Base-by-base conservation (phyloP, 768 basidiomycete species). In the Naganishia onofrii region DNA sequence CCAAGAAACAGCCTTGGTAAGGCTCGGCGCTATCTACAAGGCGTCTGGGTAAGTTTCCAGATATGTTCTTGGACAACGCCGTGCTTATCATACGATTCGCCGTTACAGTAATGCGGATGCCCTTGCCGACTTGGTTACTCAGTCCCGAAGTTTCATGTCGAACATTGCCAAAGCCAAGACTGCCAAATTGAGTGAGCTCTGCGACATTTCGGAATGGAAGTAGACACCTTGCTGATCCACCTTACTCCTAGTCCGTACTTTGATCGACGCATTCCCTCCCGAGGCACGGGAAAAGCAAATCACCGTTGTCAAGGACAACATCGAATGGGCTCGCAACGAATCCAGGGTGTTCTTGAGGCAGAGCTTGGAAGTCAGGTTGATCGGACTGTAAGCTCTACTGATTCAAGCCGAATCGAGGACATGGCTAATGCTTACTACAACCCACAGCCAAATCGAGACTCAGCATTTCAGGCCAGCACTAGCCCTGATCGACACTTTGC, bases 121-220 rank as follows among this genome's bases (percentile, higher is more conserved):
- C 21, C 84, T 98, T 2, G 91, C 93, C 12, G 87, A 92, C 67
- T 88, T 95, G 44, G 91, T 96, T 67, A 90, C 88, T 0, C 84
- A 89, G 31, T 92, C 91, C 0, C 84, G 93, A 58, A 84, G 87
- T 0, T 93, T 94, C 84, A 91, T 95, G 86, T 88, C 91, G 0
- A 89, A 90, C n/a, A 91, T 92, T 0, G 94, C 94, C 19, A 97
- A 97, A 82, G 94, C 93, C 0, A 96, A 97, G 82, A 96, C 95
- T 0, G 93, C 93, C 2, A 95, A 95, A 83, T 87, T 97, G 73
- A 95, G 93, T 93, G 72, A 74, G 88, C 81, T 26, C 9, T n/a
- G 38, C 4, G 21, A 26, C 6, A 10, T 28, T 9, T 2, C 26
- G 10, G 23, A 17, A 13, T 7, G 5, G 12, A 56, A 8, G 28